Percentiles rank a stretch among this genome's conserved stretches.
These are phyloP conservation scores for Anthracocystis setariae DNA, from an alignment of 1,284 basidiomycete genomes.

Conservation along the genomic window DNA sequence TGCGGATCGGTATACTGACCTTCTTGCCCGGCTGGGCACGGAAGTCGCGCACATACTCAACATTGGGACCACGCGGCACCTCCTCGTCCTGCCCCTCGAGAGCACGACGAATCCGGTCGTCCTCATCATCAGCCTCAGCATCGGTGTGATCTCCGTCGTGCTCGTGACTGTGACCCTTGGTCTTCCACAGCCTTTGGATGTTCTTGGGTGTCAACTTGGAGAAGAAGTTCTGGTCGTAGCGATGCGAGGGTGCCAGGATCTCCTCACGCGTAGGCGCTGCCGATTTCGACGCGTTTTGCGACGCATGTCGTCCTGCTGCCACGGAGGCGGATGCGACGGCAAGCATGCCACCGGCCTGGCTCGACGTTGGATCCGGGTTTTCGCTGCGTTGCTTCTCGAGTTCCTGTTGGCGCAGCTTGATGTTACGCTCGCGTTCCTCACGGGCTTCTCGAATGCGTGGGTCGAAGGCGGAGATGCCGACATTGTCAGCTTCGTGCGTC, in stretches of 20 bases:
- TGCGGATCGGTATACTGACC: conserved; percentile 88
- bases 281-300: conserved; percentile 24
- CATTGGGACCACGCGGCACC: conserved; percentile 69
- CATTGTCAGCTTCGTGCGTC: conserved; percentile 58
- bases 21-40: conserved; percentile 85
- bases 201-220: conserved; percentile 65
- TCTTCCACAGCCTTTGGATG: conserved; percentile 61
- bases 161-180: conserved; percentile 43
- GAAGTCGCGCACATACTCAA: conserved; percentile 77
- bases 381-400: conserved; percentile 56
- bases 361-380: conserved; percentile 49
- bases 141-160: conserved; percentile 39
- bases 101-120: conserved; percentile 59
- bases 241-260: conserved; percentile 62
- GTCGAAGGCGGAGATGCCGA: conserved; percentile 62
- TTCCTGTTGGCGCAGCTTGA: conserved; percentile 58
- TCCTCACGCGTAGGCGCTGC: conserved; percentile 52
- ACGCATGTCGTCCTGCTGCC: conserved; percentile 20
- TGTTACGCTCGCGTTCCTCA: conserved; percentile 64
- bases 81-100: conserved; percentile 65
- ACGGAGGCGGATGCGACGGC: conserved; percentile 41
- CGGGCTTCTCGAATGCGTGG: conserved; percentile 62
- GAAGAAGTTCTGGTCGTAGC: conserved; percentile 64
- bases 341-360: conserved; percentile 42
- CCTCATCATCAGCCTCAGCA: conserved; percentile 68